Percentiles rank a stretch among this genome's conserved stretches.
Conservation (phyloP, 2,329 filamentous ascomycete genomes). For the Aspergillus ibericus region DNA sequence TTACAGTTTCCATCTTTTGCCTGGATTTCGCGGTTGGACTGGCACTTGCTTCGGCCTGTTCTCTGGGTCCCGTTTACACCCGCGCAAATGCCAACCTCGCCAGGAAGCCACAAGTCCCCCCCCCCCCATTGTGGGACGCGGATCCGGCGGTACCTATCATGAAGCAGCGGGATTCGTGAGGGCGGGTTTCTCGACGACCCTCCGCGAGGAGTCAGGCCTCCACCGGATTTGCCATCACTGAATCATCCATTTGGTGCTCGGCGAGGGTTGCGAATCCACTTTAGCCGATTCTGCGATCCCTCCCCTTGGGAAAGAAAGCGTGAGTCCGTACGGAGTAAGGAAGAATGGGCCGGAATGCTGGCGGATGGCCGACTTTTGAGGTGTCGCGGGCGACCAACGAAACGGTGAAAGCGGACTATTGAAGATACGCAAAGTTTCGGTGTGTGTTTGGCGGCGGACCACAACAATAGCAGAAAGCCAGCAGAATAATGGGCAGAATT, state of each 20-base stretch:
- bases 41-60: constrained; percentile 10
- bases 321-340: not conserved
- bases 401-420: constrained; percentile 9
- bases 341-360: not conserved
- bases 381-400: constrained; percentile 8
- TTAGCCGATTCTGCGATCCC: not conserved
- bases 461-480: constrained; percentile 6
- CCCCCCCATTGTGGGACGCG: constrained; percentile 29
- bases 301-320: not conserved
- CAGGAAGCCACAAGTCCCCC: constrained; percentile 27
- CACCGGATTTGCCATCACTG: constrained; percentile 11
- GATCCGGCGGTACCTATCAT: constrained; percentile 36
- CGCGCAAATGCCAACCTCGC: constrained; percentile 21
- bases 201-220: constrained; percentile 9
- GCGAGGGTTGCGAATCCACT: not conserved
- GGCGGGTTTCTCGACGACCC: constrained; percentile 20
- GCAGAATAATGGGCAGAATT: not conserved
- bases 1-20: not conserved
- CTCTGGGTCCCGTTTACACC: constrained; percentile 22
- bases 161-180: constrained; percentile 21
- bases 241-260: not conserved
- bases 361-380: constrained; percentile 2
- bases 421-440: constrained; percentile 23
- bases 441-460: constrained; percentile 12
- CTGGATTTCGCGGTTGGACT: constrained; percentile 6